These are phyloP conservation scores for Huntiella bhutanensis DNA, from an alignment of 2,329 filamentous ascomycete species.

Conservation along the genomic window DNA sequence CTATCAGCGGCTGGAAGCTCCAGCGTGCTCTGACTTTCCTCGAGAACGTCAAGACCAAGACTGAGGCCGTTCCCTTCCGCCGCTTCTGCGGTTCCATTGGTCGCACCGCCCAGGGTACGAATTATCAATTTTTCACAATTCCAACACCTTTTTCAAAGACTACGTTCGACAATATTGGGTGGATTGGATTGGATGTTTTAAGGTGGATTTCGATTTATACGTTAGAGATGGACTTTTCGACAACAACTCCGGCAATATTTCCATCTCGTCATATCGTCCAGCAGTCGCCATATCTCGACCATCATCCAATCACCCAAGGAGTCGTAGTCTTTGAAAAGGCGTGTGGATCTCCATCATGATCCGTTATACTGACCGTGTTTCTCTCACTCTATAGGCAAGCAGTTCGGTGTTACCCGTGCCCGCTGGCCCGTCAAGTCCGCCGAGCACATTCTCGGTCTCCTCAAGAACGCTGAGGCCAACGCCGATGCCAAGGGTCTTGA, in stretches of 20 bases:
- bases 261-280: not conserved
- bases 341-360: not conserved
- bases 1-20: constrained; percentile 98
- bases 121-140: not conserved
- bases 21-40: constrained; percentile 90
- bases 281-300: not conserved
- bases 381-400: constrained; percentile 52
- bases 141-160: too few relatives aligned
- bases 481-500: constrained; percentile 94
- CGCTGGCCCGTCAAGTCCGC: constrained; percentile 99
- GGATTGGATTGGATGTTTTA: too few relatives aligned
- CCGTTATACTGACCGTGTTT: constrained; percentile 1
- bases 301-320: not conserved
- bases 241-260: too few relatives aligned
- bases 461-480: constrained; percentile 95
- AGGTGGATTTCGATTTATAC: too few relatives aligned
- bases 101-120: constrained; percentile 93
- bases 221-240: too few relatives aligned
- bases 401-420: constrained; percentile 93
- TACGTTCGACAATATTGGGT: too few relatives aligned
- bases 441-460: constrained; percentile 89
- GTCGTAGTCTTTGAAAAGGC: not conserved
- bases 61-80: constrained; percentile 95
- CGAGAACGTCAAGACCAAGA: constrained; percentile 93
- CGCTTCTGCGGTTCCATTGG: constrained; percentile 92